phyloP scores from a whole-genome alignment of 208 protist genomes.

The Acanthamoeba triangularis region DNA sequence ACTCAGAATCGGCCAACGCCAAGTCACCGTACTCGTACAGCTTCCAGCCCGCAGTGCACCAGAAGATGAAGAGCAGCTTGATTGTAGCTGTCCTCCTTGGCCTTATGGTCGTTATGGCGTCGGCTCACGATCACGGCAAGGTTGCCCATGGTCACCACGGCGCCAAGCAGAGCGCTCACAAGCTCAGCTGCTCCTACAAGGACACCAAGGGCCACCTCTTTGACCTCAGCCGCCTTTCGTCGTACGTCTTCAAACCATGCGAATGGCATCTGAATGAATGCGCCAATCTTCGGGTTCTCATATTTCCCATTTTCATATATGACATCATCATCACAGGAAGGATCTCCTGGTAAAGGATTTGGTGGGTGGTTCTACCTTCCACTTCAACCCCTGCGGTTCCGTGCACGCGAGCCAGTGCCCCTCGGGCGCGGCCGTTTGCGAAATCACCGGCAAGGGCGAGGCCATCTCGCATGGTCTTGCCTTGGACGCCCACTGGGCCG shows the following conservation, averaged over 20 bases:
- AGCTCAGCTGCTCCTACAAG: background rate
- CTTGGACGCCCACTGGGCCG: background rate
- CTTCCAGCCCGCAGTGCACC: background rate
- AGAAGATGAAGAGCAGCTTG: background rate
- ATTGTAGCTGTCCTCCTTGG: background rate
- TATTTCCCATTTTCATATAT: background rate
- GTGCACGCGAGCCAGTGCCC: background rate
- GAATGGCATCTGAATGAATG: background rate
- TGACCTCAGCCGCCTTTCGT: slow-evolving; percentile 15
- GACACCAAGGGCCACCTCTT: background rate
- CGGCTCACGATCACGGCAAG: background rate
- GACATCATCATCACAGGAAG: background rate
- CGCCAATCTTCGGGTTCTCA: no score
- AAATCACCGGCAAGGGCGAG: background rate
- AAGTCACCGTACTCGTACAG: no score
- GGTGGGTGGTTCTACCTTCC: slow-evolving; percentile 10
- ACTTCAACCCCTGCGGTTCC: background rate
- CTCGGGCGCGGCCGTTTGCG: background rate
- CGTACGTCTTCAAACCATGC: background rate
- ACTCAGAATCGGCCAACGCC: no score
- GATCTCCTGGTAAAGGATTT: slow-evolving; percentile 1
- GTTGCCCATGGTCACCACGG: background rate
- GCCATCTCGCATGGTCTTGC: slow-evolving; percentile 14
- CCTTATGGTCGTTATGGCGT: background rate
- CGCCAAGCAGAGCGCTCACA: background rate